A percentile compares a stretch with the other conserved stretches of the same genome.
phyloP scores from a whole-genome alignment of 2,329 filamentous ascomycete species.

The Diplodia intermedia region DNA sequence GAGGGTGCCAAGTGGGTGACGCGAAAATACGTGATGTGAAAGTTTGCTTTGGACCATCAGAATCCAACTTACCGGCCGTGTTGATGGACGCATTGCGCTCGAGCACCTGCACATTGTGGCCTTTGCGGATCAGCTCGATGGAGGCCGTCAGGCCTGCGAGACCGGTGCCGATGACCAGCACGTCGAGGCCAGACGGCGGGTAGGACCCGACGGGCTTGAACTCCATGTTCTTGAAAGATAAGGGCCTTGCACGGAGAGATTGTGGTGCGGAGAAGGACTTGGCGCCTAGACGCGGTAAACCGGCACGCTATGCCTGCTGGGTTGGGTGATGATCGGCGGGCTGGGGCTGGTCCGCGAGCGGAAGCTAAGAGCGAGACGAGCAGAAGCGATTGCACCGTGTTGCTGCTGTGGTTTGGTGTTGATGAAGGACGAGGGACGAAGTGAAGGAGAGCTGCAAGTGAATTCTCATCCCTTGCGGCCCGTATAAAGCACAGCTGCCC shows the following conservation, averaged over 20 bases:
- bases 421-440: background rate
- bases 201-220: constrained; percentile 61
- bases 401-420: background rate
- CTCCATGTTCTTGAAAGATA: constrained; percentile 36
- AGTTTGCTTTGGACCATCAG: background rate
- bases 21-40: background rate
- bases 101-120: constrained; percentile 50
- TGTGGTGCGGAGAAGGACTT: background rate
- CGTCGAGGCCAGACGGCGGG: constrained; percentile 50
- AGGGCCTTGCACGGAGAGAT: background rate
- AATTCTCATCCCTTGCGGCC: background rate
- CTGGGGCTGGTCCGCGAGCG: background rate
- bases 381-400: background rate
- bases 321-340: background rate
- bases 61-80: constrained; percentile 54
- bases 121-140: constrained; percentile 50
- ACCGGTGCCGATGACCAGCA: constrained; percentile 51
- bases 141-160: constrained; percentile 49
- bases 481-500: background rate
- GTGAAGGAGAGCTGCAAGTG: background rate
- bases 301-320: background rate
- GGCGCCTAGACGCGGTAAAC: background rate
- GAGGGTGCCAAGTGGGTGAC: background rate
- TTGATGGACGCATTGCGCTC: constrained; percentile 58
- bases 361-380: background rate